Evolutionary conservation across 192 early-diverging fungal genomes (phyloP).

Genomic region (Chytriomyces sp.): DNA sequence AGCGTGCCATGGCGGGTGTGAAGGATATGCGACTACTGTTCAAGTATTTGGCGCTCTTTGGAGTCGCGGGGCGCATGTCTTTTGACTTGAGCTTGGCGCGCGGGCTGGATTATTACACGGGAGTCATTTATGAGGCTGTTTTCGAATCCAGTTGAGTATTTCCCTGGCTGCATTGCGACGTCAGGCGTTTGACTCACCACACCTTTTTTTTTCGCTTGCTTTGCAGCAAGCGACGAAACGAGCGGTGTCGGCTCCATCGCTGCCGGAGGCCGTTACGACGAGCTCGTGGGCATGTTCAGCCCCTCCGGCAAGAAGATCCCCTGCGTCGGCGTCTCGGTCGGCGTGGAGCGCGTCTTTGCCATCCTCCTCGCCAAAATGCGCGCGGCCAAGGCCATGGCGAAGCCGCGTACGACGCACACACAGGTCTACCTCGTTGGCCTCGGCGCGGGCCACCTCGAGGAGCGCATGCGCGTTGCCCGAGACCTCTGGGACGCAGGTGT

Average conservation of each 20-base stretch:
- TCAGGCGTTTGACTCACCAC: neutral
- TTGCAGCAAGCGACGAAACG: slow-evolving; percentile 63
- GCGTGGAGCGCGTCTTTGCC: slow-evolving; percentile 94
- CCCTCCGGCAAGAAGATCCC: slow-evolving; percentile 74
- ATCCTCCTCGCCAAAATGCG: slow-evolving; percentile 54
- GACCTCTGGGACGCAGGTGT: slow-evolving; percentile 94
- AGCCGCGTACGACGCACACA: slow-evolving; percentile 69
- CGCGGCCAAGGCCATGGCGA: slow-evolving; percentile 59
- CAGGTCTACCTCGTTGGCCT: slow-evolving; percentile 86
- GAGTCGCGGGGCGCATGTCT: slow-evolving; percentile 69
- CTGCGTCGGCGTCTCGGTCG: slow-evolving; percentile 94
- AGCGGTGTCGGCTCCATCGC: slow-evolving; percentile 94
- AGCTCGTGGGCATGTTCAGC: slow-evolving; percentile 95
- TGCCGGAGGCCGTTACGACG: slow-evolving; percentile 96
- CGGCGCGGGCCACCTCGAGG: slow-evolving; percentile 80
- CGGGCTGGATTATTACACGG: slow-evolving; percentile 98
- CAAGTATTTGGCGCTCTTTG: slow-evolving; percentile 80
- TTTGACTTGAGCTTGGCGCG: slow-evolving; percentile 97
- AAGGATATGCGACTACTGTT: slow-evolving; percentile 86
- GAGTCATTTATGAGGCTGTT: slow-evolving; percentile 97
- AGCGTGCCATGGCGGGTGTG: slow-evolving; percentile 75
- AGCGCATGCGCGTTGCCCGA: slow-evolving; percentile 81
- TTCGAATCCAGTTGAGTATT: slow-evolving; percentile 24
- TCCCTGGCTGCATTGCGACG: neutral
- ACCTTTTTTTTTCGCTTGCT: neutral